These are phyloP conservation scores for Penicillium sp. DNA, from an alignment of 2,329 filamentous ascomycete species.

Conservation along the genomic window DNA sequence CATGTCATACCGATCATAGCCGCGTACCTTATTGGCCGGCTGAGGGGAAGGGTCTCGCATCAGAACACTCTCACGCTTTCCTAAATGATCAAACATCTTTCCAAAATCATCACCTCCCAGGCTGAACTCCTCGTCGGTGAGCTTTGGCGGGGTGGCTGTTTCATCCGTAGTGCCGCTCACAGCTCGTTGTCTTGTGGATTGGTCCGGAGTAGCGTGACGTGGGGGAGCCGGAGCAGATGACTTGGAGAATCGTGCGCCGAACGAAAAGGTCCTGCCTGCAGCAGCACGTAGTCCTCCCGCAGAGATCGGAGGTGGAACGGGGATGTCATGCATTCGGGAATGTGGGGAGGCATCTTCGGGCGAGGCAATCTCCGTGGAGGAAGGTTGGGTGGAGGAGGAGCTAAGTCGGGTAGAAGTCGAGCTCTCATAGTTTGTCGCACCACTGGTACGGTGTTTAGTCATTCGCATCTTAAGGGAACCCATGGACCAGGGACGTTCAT, in stretches of 20 bases:
- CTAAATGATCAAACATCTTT: conserved; percentile 53
- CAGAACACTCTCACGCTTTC: conserved; percentile 31
- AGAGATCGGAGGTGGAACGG: conserved; percentile 41
- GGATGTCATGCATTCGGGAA: conserved; percentile 42
- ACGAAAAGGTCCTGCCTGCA: conserved; percentile 55
- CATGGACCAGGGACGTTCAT: conserved; percentile 23
- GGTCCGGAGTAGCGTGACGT: conserved; percentile 24
- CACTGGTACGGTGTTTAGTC: conserved; percentile 46
- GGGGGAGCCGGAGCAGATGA: conserved; percentile 23
- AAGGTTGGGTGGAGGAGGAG: conserved; percentile 57
- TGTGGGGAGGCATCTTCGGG: conserved; percentile 41
- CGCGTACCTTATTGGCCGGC: conserved; percentile 23
- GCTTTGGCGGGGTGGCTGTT: conserved; percentile 52
- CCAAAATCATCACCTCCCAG: conserved; percentile 49
- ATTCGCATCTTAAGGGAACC: conserved; percentile 24
- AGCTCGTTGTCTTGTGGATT: conserved; percentile 43
- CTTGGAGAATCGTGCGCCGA: conserved; percentile 45
- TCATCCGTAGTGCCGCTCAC: conserved; percentile 55
- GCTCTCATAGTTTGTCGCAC: conserved; percentile 47
- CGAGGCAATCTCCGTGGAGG: conserved; percentile 50
- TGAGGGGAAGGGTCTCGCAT: conserved; percentile 26
- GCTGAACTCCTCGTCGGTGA: conserved; percentile 47
- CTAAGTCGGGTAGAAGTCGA: conserved; percentile 54
- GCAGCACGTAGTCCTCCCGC: conserved; percentile 48
- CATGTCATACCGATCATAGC: background rate